A percentile compares a stretch with the other conserved stretches of the same genome.
phyloP scores from a whole-genome alignment of 352 stramenopile species.

The Stephanocyclus meneghinianus region DNA sequence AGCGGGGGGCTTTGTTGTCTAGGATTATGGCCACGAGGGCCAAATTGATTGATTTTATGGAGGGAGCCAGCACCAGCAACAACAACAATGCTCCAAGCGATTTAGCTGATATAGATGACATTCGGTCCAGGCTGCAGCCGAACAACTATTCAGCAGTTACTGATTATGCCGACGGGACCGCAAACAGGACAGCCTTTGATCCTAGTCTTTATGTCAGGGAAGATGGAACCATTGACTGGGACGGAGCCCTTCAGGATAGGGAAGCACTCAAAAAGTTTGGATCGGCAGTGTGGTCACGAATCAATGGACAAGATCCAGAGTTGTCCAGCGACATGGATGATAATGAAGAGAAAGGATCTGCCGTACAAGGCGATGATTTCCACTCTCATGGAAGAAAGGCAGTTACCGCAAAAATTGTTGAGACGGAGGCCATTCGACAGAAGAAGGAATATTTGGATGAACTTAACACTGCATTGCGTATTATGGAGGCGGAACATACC shows the following conservation, averaged over 20 bases:
- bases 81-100: neutral
- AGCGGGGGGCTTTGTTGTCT: constrained; percentile 55
- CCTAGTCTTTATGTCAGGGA: constrained; percentile 85
- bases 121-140: constrained; percentile 19
- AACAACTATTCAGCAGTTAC: constrained; percentile 1
- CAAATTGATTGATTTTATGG: constrained; percentile 41
- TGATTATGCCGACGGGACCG: neutral
- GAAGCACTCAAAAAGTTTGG: constrained; percentile 85
- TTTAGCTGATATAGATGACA: constrained; percentile 30
- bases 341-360: constrained; percentile 8
- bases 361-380: constrained; percentile 25
- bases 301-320: constrained; percentile 85
- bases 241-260: constrained; percentile 86
- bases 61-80: constrained; percentile 1
- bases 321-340: constrained; percentile 42
- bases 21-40: constrained; percentile 29
- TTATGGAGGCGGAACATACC: constrained; percentile 64
- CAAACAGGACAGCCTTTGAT: constrained; percentile 32
- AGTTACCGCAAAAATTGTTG: constrained; percentile 77
- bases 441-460: constrained; percentile 57
- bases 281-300: constrained; percentile 83
- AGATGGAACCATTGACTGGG: constrained; percentile 87
- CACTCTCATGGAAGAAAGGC: constrained; percentile 31
- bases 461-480: constrained; percentile 46
- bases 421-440: constrained; percentile 70